Conservation (phyloP, 257 asterid species). For the Leptodermis oblonga region DNA sequence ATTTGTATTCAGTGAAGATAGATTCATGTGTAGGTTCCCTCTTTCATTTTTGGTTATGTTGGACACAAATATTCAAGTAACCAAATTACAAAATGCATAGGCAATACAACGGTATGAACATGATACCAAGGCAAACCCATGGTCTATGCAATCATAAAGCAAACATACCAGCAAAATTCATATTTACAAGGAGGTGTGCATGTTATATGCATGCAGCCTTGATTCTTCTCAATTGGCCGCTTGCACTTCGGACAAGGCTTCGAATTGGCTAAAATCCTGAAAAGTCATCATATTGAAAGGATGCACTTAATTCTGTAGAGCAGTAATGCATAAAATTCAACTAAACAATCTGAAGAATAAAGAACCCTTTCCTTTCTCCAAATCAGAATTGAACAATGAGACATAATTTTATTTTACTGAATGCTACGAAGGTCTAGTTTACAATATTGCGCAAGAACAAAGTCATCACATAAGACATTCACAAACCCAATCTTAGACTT, state of each 20-base stretch:
- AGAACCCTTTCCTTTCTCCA: background rate
- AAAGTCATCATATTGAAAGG: slow-evolving; percentile 19
- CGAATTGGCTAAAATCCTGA: slow-evolving; percentile 96
- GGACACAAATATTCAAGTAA: background rate
- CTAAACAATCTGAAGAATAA: background rate
- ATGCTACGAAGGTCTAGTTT: background rate
- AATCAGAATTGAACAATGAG: background rate
- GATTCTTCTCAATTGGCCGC: slow-evolving; percentile 98
- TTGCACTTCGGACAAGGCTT: slow-evolving; percentile 99
- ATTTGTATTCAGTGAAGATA: background rate
- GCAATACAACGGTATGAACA: background rate
- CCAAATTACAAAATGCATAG: background rate
- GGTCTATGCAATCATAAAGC: slow-evolving; percentile 14
- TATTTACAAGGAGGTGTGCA: slow-evolving; percentile 98
- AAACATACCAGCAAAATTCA: slow-evolving; percentile 93
- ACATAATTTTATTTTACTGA: background rate
- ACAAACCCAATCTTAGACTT: background rate
- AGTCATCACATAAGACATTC: background rate
- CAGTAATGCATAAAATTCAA: background rate
- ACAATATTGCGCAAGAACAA: background rate
- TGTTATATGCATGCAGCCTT: slow-evolving; percentile 98
- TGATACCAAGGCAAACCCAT: too few species aligned
- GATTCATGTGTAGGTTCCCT: background rate
- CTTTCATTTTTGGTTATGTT: background rate
- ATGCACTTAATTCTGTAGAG: background rate